Base-by-base conservation (phyloP, 768 basidiomycete genomes). In the Xerocomellus dryophilus region DNA sequence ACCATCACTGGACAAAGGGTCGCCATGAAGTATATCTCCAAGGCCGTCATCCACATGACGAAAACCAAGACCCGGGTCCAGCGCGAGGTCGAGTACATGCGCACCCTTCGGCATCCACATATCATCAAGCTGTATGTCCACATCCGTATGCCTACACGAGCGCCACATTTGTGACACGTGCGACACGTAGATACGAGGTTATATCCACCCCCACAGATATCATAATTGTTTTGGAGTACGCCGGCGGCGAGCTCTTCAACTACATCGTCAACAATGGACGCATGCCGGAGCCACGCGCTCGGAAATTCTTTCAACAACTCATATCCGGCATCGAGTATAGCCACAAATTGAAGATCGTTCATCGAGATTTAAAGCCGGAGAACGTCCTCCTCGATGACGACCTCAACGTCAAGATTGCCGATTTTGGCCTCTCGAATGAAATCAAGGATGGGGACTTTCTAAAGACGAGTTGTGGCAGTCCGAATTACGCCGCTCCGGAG, bases 401-500 rank as follows among this genome's bases (percentile, higher is more conserved):
- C 65, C 78, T 88, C 55, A 91, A 90, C 64, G 86, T 98, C 73
- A 99, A 99, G 74, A 98, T 99, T 58, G 95, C 93, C n/a, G 97
- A 99, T 76, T 99, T 98, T 69, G 97, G 97, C 2, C 77, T 99
- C 49, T 91, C 91, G 3, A 98, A 95, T 69, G 89, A 95, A 67
- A 95, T 98, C 76, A 87, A 86, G 64, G 96, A 98, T 63, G 97
- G 96, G 2, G 93, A 94, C 66, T 98, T 98, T 71, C 76, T 99
- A 52, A 93, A 93, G 65, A 99, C 97, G 9, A 95, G 92, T 61
- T 99, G 97, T 70, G 96, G 97, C 1, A 94, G 92, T 68, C 97
- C 97, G 1, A 98, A 99, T 70, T 99, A 99, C 64, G 97, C 97
- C 51, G 96, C 97, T 0, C 97, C 97, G 2, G 97, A 99, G 67